phyloP scores from a whole-genome alignment of 257 asterid genomes.

The Phtheirospermum japonicum region DNA sequence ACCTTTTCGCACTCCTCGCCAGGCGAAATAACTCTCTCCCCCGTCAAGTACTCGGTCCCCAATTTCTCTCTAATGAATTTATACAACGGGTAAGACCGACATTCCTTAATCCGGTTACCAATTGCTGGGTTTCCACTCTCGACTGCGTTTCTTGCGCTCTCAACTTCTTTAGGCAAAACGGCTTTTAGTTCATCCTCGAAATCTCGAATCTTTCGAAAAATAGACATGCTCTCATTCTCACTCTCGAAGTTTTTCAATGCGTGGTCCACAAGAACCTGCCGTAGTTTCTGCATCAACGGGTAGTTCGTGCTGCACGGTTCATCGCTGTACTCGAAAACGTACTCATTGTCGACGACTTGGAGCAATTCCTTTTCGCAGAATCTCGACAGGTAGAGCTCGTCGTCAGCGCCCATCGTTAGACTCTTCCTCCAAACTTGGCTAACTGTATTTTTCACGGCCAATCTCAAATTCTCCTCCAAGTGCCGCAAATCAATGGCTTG shows the following conservation, averaged over 20 bases:
- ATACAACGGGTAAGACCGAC: slow-evolving; percentile 55
- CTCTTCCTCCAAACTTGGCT: slow-evolving; percentile 48
- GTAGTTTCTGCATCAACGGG: slow-evolving; percentile 54
- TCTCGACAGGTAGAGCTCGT: slow-evolving; percentile 53
- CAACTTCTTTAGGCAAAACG: slow-evolving; percentile 50
- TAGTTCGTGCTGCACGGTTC: slow-evolving; percentile 50
- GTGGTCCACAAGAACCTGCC: slow-evolving; percentile 53
- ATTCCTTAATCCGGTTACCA: slow-evolving; percentile 46
- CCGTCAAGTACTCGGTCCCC: slow-evolving; percentile 42
- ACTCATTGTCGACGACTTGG: slow-evolving; percentile 50
- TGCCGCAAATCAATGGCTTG: slow-evolving; percentile 54
- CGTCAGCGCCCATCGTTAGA: slow-evolving; percentile 44
- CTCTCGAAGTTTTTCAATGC: slow-evolving; percentile 38
- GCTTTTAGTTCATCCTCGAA: slow-evolving; percentile 51
- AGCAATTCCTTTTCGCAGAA: slow-evolving; percentile 56
- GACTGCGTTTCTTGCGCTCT: slow-evolving; percentile 41
- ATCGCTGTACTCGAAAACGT: slow-evolving; percentile 45
- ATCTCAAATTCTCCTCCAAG: slow-evolving; percentile 48
- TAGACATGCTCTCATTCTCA: slow-evolving; percentile 34
- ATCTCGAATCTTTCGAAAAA: slow-evolving; percentile 46
- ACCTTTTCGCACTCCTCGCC: slow-evolving; percentile 59
- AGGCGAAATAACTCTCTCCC: slow-evolving; percentile 45
- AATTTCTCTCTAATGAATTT: slow-evolving; percentile 43
- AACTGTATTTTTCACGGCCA: slow-evolving; percentile 48
- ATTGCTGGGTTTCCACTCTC: slow-evolving; percentile 44